Evolutionary conservation across 2,329 filamentous ascomycete genomes (phyloP), one percentile per base, ranked within the genome.

Genomic region (Xylaria sp.): DNA sequence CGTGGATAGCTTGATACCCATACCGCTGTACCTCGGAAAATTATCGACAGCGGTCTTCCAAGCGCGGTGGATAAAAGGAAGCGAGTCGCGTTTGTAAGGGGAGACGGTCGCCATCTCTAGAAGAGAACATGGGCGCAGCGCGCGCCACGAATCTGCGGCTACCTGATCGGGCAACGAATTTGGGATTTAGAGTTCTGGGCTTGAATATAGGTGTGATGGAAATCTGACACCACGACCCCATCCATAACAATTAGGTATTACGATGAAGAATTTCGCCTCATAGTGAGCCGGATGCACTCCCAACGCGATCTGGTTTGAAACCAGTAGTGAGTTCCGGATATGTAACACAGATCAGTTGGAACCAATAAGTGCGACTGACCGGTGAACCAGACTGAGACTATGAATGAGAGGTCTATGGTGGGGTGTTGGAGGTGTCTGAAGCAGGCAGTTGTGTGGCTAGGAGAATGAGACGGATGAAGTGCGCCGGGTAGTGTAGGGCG

Each of bases 51-150:
- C 79, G 64, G 76, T 79, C 65, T 80, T 77, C 82, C 81, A 85
- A 71, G 82, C 84, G 72, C 83, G 80, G 68, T 84, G 82, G 63
- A 86, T 80, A 73, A 83, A 86, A 63, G 84, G 83, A 60, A 82
- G 76, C 37, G 55, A 56, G 69, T 77, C 79, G 76, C 81, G 80
- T 75, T 79, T 78, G 71, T 77, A 80, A 66, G 78, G 77, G 71
- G 74, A 78, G 71, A 78, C 76, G 70, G 77, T 75, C 72, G 81
- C 80, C 83, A 86, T 86, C 75, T 72, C 72, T 72, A 72, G 73
- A 73, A 69, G 69, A 67, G 70, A 69, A 74, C 75, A 77, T 76
- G 69, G 69, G 72, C 72, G 71, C 71, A 72, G 67, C 64, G 67
- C 64, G 67, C 66, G 71, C 72, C 72, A 74, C 71, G 53, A 54